These are phyloP conservation scores for Zygotorulaspora mrakii DNA, from an alignment of 1,139 yeast genomes.

Conservation along the genomic window DNA sequence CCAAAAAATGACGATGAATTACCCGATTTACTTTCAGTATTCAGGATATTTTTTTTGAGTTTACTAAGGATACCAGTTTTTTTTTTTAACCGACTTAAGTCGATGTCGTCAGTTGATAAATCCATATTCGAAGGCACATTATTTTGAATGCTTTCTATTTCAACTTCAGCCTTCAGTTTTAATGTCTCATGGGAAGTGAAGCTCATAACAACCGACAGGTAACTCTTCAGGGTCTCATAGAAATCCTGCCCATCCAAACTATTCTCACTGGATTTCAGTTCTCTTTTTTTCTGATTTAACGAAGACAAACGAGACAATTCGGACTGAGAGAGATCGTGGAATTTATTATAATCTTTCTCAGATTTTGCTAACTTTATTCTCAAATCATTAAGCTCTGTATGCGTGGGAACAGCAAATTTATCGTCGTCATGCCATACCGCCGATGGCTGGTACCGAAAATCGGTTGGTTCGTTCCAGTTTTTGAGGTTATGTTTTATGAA, in stretches of 20 bases:
- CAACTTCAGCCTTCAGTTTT: slow-evolving; percentile 76
- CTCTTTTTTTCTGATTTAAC: slow-evolving; percentile 40
- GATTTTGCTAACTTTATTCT: slow-evolving; percentile 56
- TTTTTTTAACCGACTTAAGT: slow-evolving; percentile 53
- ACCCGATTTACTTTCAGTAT: slow-evolving; percentile 21
- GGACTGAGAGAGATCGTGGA: slow-evolving; percentile 38
- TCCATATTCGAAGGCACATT: slow-evolving; percentile 45
- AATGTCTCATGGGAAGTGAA: slow-evolving; percentile 71
- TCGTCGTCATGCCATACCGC: slow-evolving; percentile 98
- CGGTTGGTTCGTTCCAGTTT: slow-evolving; percentile 81
- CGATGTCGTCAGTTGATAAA: slow-evolving; percentile 57
- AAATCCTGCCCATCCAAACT: slow-evolving; percentile 46
- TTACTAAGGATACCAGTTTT: slow-evolving; percentile 54
- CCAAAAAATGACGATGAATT: slow-evolving; percentile 11
- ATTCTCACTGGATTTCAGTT: slow-evolving; percentile 35
- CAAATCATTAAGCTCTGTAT: slow-evolving; percentile 62
- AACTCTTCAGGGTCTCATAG: slow-evolving; percentile 50
- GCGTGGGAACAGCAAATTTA: slow-evolving; percentile 55
- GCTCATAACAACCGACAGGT: slow-evolving; percentile 53
- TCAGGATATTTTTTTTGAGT: slow-evolving; percentile 28
- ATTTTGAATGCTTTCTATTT: slow-evolving; percentile 82
- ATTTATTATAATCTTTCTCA: slow-evolving; percentile 45
- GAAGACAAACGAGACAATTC: slow-evolving; percentile 36
- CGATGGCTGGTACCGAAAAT: slow-evolving; percentile 80
- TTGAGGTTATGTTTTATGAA: slow-evolving; percentile 80